Percentiles rank a stretch among this genome's conserved stretches.
phyloP scores from a whole-genome alignment of 768 basidiomycete species.

The Paxillus ammoniavirescens region DNA sequence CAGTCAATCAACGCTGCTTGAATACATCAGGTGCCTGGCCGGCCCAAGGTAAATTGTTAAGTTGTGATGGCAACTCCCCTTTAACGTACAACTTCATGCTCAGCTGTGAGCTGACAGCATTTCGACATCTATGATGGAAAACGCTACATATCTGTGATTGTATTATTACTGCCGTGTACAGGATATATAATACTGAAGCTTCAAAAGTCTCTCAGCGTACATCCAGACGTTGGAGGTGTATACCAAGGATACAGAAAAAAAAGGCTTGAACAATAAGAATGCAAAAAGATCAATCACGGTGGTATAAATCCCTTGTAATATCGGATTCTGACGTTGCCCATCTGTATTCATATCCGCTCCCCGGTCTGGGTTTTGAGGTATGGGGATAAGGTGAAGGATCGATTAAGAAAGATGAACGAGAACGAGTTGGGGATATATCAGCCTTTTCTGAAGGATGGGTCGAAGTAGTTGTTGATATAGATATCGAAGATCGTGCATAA shows the following conservation, averaged over 20 bases:
- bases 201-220: neutral
- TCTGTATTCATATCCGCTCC: conserved; percentile 11
- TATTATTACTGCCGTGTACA: neutral
- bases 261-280: neutral
- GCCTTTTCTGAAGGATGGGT: conserved; percentile 1
- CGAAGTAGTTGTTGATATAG: conserved; percentile 9
- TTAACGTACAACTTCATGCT: neutral
- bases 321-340: conserved; percentile 27
- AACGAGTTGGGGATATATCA: neutral
- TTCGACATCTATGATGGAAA: neutral
- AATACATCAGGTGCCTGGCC: no score
- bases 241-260: neutral
- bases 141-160: neutral
- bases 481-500: conserved; percentile 4
- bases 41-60: neutral
- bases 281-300: conserved; percentile 9
- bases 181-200: neutral
- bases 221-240: neutral
- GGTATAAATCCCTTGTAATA: conserved; percentile 15
- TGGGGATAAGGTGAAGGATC: neutral
- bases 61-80: neutral
- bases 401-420: neutral
- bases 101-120: no score
- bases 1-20: no score
- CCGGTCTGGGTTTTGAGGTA: neutral